Percentiles rank a stretch among this genome's conserved stretches.
Conservation (phyloP, 108 stramenopile species). For the Bacterosira constricta region DNA sequence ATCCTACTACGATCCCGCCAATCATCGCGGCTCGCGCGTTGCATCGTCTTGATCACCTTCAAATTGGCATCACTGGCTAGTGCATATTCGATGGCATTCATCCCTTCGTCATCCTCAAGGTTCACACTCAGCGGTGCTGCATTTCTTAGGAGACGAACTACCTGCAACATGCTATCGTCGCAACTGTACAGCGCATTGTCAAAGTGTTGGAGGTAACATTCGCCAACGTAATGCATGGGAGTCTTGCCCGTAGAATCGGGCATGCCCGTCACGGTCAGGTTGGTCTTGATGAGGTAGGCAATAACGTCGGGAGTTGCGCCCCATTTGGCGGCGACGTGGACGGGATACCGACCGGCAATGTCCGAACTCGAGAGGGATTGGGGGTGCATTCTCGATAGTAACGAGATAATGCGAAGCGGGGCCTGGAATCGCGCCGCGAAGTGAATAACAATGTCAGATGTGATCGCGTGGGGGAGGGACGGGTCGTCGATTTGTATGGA, state of each 20-base stretch:
- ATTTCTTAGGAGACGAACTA: conserved; percentile 11
- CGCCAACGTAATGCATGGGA: conserved; percentile 37
- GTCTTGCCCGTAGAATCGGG: conserved; percentile 33
- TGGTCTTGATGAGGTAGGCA: conserved; percentile 3
- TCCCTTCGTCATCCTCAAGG: conserved; percentile 29
- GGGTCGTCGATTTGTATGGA: conserved; percentile 16
- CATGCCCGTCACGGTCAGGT: conserved; percentile 14
- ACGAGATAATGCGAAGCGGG: conserved; percentile 17
- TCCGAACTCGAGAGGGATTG: conserved; percentile 3
- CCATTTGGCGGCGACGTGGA: conserved; percentile 38
- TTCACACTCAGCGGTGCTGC: conserved; percentile 26
- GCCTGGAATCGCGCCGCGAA: conserved; percentile 32
- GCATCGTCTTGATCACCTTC: conserved; percentile 29
- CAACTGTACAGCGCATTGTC: not conserved
- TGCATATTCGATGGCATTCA: conserved; percentile 38
- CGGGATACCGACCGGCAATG: conserved; percentile 19
- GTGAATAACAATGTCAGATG: conserved; percentile 12
- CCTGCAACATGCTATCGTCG: conserved; percentile 29
- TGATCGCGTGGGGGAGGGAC: conserved; percentile 12
- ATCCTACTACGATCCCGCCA: conserved; percentile 19
- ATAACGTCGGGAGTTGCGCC: conserved; percentile 33
- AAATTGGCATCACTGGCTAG: conserved; percentile 21
- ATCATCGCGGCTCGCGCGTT: conserved; percentile 33
- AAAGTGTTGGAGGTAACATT: conserved; percentile 23
- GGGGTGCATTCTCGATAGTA: conserved; percentile 11